Evolutionary conservation across 2,329 filamentous ascomycete genomes (phyloP).

Genomic region (Mycosphaerelloides madeirae): DNA sequence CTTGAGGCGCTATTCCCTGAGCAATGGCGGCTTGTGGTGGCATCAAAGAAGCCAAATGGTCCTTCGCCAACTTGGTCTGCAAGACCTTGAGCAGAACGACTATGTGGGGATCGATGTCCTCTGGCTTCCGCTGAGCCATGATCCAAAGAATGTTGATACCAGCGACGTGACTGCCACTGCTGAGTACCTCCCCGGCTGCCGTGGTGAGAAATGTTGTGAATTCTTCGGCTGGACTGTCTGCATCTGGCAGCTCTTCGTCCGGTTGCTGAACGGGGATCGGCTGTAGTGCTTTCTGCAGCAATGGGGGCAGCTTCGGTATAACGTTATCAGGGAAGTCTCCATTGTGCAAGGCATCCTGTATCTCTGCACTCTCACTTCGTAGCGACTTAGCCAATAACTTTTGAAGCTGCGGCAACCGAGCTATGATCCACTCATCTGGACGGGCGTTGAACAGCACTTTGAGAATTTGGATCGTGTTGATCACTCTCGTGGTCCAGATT

Average conservation of each 20-base stretch:
- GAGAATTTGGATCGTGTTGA: slow-evolving; percentile 90
- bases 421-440: slow-evolving; percentile 82
- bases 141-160: slow-evolving; percentile 94
- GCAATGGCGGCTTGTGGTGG: slow-evolving; percentile 50
- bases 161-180: slow-evolving; percentile 70
- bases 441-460: slow-evolving; percentile 85
- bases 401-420: slow-evolving; percentile 71
- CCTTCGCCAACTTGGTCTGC: slow-evolving; percentile 84
- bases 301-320: slow-evolving; percentile 60
- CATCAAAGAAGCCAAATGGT: slow-evolving; percentile 75
- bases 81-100: slow-evolving; percentile 85
- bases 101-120: slow-evolving; percentile 86
- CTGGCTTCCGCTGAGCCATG: slow-evolving; percentile 75
- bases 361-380: slow-evolving; percentile 81
- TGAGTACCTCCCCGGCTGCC: slow-evolving; percentile 80
- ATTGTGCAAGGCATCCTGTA: slow-evolving; percentile 86
- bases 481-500: slow-evolving; percentile 76
- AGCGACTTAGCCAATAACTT: slow-evolving; percentile 86
- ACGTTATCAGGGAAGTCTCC: slow-evolving; percentile 65
- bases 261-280: slow-evolving; percentile 75
- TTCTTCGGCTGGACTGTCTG: slow-evolving; percentile 71
- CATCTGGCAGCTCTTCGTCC: slow-evolving; percentile 66
- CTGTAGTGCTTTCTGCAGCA: slow-evolving; percentile 77
- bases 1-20: slow-evolving; percentile 38
- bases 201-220: slow-evolving; percentile 78